phyloP scores from a whole-genome alignment of 345 rosid species.

The Melaleuca alternifolia region DNA sequence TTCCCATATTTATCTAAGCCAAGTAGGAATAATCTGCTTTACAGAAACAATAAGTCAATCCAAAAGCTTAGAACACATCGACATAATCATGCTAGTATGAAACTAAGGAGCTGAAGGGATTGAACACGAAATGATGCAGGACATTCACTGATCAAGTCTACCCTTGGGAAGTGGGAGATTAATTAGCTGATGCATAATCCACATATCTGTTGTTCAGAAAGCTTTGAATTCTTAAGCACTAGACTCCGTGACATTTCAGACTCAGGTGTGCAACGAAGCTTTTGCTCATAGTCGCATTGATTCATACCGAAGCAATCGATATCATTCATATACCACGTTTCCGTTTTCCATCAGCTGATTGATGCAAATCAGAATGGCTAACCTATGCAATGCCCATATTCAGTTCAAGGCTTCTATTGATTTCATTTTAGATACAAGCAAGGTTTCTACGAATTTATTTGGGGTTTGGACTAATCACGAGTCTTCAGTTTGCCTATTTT shows the following conservation, averaged over 20 bases:
- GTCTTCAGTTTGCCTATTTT: not conserved
- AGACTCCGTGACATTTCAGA: not conserved
- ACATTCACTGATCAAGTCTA: not conserved
- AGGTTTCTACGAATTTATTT: not conserved
- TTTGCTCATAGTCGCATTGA: not conserved
- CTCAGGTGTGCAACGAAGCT: not conserved
- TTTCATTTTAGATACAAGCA: not conserved
- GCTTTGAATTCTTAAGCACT: not conserved
- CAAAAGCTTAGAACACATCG: not conserved
- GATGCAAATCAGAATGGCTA: not conserved
- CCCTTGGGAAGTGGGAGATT: not conserved
- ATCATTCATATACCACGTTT: not conserved
- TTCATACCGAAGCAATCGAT: not conserved
- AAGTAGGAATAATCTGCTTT: constrained; percentile 79
- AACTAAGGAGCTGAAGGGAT: not conserved
- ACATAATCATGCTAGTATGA: not conserved
- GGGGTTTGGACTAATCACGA: not conserved
- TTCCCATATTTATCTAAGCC: constrained; percentile 96
- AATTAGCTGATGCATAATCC: not conserved
- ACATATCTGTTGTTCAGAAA: not conserved
- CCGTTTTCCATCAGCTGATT: not conserved
- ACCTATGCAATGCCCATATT: not conserved
- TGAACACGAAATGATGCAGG: not conserved
- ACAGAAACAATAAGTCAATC: not conserved
- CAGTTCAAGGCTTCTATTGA: not conserved